These are phyloP conservation scores for Hevea brasiliensis DNA, from an alignment of 345 rosid genomes.

Conservation along the genomic window DNA sequence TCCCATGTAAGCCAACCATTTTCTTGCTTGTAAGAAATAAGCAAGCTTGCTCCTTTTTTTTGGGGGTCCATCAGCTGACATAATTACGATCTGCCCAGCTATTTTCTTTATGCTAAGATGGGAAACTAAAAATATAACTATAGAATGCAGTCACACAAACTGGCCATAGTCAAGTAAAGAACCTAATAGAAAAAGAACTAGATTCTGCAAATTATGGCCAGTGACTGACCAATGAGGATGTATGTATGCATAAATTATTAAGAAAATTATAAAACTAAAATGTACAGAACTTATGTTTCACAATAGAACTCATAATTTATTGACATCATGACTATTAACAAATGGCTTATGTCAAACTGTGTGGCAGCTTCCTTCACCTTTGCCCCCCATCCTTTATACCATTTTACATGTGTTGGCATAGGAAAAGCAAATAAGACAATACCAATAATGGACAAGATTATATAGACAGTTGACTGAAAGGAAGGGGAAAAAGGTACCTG, in stretches of 20 bases:
- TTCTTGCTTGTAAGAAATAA: no score
- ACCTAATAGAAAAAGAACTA: no score
- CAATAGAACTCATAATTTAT: background rate
- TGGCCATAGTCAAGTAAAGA: background rate
- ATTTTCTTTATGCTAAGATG: background rate
- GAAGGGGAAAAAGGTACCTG: conserved; percentile 49
- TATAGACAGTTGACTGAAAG: background rate
- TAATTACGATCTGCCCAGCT: background rate
- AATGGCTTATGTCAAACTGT: background rate
- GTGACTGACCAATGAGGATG: no score
- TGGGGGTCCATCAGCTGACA: no score
- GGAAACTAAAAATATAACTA: background rate
- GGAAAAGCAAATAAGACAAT: conserved; percentile 2
- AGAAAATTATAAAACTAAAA: background rate
- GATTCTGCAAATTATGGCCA: no score
- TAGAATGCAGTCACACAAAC: background rate
- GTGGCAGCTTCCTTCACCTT: no score
- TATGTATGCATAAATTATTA: no score
- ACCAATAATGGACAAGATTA: background rate
- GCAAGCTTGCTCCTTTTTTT: no score
- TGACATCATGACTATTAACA: background rate
- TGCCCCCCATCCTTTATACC: background rate
- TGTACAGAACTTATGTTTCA: background rate
- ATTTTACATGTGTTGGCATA: background rate
- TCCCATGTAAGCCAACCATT: background rate